Percentiles rank a stretch among this genome's conserved stretches.
Conservation (phyloP, 768 basidiomycete genomes). For the Trametes sanguinea region DNA sequence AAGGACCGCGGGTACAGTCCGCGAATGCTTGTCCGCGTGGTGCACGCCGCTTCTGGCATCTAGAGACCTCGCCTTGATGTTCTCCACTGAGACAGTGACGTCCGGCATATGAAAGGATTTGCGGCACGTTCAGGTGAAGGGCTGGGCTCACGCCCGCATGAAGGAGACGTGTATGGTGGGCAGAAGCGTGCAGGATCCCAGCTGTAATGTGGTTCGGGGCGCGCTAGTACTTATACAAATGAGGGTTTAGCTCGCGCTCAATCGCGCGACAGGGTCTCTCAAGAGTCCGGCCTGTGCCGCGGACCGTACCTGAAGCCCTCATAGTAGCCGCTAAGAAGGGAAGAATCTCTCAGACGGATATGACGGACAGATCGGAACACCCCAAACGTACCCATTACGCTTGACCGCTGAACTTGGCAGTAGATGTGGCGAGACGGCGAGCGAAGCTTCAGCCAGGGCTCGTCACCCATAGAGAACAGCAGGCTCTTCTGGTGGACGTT, state of each 20-base stretch:
- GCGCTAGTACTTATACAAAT: conserved; percentile 13
- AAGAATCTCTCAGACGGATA: conserved; percentile 4
- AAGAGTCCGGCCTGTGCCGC: conserved; percentile 3
- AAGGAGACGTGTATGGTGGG: neutral
- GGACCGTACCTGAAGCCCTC: conserved; percentile 5
- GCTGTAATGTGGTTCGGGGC: neutral
- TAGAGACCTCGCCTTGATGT: conserved; percentile 3
- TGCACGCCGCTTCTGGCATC: conserved; percentile 4
- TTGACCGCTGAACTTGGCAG: neutral
- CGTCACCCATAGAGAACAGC: neutral
- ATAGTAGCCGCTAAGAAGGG: neutral
- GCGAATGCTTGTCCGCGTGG: conserved; percentile 1
- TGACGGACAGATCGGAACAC: conserved; percentile 8
- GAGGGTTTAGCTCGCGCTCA: conserved; percentile 5
- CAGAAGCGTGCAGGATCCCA: neutral
- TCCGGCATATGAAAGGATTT: neutral
- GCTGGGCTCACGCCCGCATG: conserved; percentile 9
- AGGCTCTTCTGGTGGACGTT: no score
- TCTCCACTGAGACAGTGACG: neutral
- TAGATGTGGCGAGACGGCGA: neutral
- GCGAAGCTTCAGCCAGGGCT: neutral
- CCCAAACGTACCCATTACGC: neutral
- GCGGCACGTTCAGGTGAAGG: neutral
- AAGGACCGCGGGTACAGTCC: neutral
- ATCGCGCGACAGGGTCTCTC: neutral